Conservation (phyloP, 2,329 filamentous ascomycete genomes). For the Colletotrichum magnum region DNA sequence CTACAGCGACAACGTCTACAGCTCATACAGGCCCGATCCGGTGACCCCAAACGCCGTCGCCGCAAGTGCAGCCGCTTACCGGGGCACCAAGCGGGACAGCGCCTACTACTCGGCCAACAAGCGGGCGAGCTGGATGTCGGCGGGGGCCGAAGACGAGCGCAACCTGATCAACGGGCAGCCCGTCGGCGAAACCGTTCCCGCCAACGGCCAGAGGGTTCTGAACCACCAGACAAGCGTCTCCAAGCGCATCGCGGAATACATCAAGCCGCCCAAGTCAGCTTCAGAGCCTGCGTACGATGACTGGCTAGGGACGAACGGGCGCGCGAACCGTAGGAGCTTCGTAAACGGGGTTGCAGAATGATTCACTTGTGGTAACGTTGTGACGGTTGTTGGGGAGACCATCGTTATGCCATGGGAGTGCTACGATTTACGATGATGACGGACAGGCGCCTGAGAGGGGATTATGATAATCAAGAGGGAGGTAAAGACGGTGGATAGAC, state of each 20-base stretch:
- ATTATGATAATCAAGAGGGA: constrained; percentile 1
- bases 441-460: neutral
- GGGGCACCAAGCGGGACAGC: constrained; percentile 30
- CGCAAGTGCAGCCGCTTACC: neutral
- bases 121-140: constrained; percentile 32
- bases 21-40: constrained; percentile 16
- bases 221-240: constrained; percentile 51
- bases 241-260: constrained; percentile 65
- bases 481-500: neutral
- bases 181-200: neutral
- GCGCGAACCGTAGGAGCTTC: constrained; percentile 27
- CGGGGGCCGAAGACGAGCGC: constrained; percentile 27
- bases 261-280: constrained; percentile 43
- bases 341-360: constrained; percentile 22
- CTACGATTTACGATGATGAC: neutral
- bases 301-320: constrained; percentile 16
- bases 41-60: neutral
- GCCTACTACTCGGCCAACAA: constrained; percentile 33
- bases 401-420: neutral
- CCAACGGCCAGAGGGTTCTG: constrained; percentile 30
- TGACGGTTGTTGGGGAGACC: neutral
- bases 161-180: constrained; percentile 21
- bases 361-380: neutral
- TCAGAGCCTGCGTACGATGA: constrained; percentile 11
- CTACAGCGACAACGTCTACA: constrained; percentile 26